Conservation (phyloP, 2,329 filamentous ascomycete genomes). For the Hypoxylon sp. region DNA sequence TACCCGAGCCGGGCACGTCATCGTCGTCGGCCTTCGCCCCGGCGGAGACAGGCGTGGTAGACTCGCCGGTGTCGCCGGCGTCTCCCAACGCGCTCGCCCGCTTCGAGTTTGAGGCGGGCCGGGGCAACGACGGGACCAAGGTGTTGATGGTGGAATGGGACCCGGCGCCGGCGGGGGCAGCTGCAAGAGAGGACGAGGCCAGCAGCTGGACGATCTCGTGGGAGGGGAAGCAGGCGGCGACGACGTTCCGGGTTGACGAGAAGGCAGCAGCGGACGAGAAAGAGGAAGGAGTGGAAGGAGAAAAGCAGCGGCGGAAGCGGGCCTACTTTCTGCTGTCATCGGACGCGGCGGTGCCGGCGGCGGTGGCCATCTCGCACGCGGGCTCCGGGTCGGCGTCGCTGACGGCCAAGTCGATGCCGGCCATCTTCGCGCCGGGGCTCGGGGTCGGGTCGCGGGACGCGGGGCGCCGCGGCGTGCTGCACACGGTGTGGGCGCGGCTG, state of each 20-base stretch:
- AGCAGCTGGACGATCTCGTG: slow-evolving; percentile 84
- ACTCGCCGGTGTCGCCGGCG: slow-evolving; percentile 55
- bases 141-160: slow-evolving; percentile 95
- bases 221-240: slow-evolving; percentile 82
- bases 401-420: slow-evolving; percentile 79
- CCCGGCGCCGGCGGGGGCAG: slow-evolving; percentile 37
- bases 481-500: slow-evolving; percentile 90
- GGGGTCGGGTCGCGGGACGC: slow-evolving; percentile 70
- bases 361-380: slow-evolving; percentile 69
- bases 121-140: slow-evolving; percentile 84
- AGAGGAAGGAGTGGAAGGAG: slow-evolving; percentile 39
- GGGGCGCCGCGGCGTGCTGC: slow-evolving; percentile 81
- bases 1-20: slow-evolving; percentile 22
- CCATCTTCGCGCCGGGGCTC: slow-evolving; percentile 82
- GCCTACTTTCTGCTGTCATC: slow-evolving; percentile 85
- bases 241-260: slow-evolving; percentile 72
- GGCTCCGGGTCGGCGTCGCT: slow-evolving; percentile 51
- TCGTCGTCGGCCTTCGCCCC: slow-evolving; percentile 18
- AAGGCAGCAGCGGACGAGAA: slow-evolving; percentile 39
- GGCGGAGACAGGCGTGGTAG: slow-evolving; percentile 40
- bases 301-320: slow-evolving; percentile 60
- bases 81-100: slow-evolving; percentile 70
- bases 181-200: slow-evolving; percentile 37
- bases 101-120: slow-evolving; percentile 84
- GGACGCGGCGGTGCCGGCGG: slow-evolving; percentile 72